Conservation (phyloP, 1,139 yeast species). For the Suhomyces coccinellae region DNA sequence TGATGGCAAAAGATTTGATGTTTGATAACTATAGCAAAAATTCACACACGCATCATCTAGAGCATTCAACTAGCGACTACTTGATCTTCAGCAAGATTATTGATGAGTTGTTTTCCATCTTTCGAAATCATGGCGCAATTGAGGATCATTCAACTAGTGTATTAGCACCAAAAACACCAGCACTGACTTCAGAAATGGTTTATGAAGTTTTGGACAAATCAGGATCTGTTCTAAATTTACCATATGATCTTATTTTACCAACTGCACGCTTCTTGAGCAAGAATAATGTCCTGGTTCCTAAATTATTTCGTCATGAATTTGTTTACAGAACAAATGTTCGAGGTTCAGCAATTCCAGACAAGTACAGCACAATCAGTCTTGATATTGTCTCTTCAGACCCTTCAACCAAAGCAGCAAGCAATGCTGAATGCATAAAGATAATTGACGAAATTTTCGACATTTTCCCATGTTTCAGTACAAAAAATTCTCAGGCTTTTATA, state of each 20-base stretch:
- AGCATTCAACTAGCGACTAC: slow-evolving; percentile 34
- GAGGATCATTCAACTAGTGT: slow-evolving; percentile 56
- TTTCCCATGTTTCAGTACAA: slow-evolving; percentile 62
- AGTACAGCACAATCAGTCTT: slow-evolving; percentile 80
- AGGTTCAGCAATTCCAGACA: slow-evolving; percentile 68
- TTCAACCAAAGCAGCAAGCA: slow-evolving; percentile 50
- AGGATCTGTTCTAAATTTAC: slow-evolving; percentile 84
- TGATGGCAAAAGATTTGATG: slow-evolving; percentile 76
- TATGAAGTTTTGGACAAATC: slow-evolving; percentile 81
- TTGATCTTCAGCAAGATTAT: slow-evolving; percentile 52
- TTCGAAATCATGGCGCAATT: slow-evolving; percentile 82
- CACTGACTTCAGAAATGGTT: slow-evolving; percentile 61
- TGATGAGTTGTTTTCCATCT: slow-evolving; percentile 57
- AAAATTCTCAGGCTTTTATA: slow-evolving; percentile 50
- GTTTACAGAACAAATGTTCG: slow-evolving; percentile 69
- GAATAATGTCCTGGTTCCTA: slow-evolving; percentile 52
- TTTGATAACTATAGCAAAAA: slow-evolving; percentile 54
- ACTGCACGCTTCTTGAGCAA: slow-evolving; percentile 82
- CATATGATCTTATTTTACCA: slow-evolving; percentile 87
- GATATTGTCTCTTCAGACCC: slow-evolving; percentile 67
- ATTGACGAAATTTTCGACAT: slow-evolving; percentile 67
- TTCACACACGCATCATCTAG: slow-evolving; percentile 25
- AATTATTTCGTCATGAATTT: slow-evolving; percentile 71
- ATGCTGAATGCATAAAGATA: slow-evolving; percentile 85
- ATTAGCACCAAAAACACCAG: slow-evolving; percentile 79